Evolutionary conservation across 305 asterid species (phyloP), one percentile per base, ranked within the genome.

Genomic region (Solanum hybrid): DNA sequence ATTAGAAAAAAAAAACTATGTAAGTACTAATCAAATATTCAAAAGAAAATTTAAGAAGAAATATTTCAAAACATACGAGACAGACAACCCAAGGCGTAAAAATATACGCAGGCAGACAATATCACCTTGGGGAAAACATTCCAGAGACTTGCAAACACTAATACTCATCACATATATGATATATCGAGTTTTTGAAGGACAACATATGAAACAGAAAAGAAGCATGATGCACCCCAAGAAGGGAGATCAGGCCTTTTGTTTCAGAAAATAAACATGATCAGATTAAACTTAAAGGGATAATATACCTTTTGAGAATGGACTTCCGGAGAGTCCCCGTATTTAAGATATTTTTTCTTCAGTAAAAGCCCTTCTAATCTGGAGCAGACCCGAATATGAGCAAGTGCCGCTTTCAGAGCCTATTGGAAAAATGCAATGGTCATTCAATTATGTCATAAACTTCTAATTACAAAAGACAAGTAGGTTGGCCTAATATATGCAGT

Each of bases 291-390:
- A 22, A 61, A 42, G 18, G 33, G 81, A 51, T 82, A 84, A 20
- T 40, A 89, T 94, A 97, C 99, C 98, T 97, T 97, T 89, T 97
- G 99, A 79, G 95, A 94, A 94, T 96, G 99, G 91, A 93, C 89
- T 92, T 97, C 98, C 75, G 95, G 92, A 79, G 98, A 94, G 90
- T 96, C 98, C 89, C 99, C 99, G 89, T 89, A 91, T 91, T 92
- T 96, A 86, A 97, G 93, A 93, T 91, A 91, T 92, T 93, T 96
- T 95, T 97, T 97, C 96, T 93, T 95, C 95, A 96, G 93, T 86
- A 97, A 90, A 92, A 97, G 98, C 86, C 93, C 98, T 92, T 97
- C 99, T 89, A 97, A 71, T 94, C 95, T 94, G 92, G 99, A 96
- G 94, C 99, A 97, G 88, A 91, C 91, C 92, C 98, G 95, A 94